Evolutionary conservation across 306 rosid genomes (phyloP).

Genomic region (Prunus dulcis): DNA sequence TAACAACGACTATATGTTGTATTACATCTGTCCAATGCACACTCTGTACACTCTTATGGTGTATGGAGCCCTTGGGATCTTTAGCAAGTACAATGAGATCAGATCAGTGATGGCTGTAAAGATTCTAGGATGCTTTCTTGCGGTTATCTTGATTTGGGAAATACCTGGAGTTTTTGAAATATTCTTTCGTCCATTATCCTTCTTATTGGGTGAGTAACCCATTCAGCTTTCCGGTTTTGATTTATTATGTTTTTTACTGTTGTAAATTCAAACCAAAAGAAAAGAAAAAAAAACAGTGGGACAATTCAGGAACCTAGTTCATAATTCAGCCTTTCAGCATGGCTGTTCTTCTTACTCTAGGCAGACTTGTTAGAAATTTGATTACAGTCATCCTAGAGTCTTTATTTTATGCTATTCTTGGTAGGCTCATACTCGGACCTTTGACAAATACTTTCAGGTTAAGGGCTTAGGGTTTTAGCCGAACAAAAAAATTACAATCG

Average conservation of each 20-base stretch:
- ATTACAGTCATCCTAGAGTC: neutral
- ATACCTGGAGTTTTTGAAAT: slow-evolving; percentile 87
- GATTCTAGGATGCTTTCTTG: slow-evolving; percentile 84
- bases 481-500: neutral
- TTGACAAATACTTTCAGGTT: neutral
- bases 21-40: slow-evolving; percentile 99
- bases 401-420: neutral
- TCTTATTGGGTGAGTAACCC: slow-evolving; percentile 67
- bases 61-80: slow-evolving; percentile 95
- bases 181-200: slow-evolving; percentile 72
- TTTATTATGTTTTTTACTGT: slow-evolving; percentile 6
- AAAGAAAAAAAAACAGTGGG: neutral
- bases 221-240: slow-evolving; percentile 20
- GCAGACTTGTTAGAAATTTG: neutral
- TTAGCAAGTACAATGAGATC: slow-evolving; percentile 75
- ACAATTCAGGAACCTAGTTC: slow-evolving; percentile 10
- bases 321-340: neutral
- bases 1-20: slow-evolving; percentile 87
- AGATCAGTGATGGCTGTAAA: slow-evolving; percentile 76
- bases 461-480: neutral
- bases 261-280: neutral
- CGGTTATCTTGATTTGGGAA: slow-evolving; percentile 93
- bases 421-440: neutral
- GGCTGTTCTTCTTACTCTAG: neutral
- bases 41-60: slow-evolving; percentile 97